Percentiles rank a stretch among this genome's conserved stretches.
Evolutionary conservation across 2,329 filamentous ascomycete genomes (phyloP).

Genomic region (Hypoxylon rubiginosum): DNA sequence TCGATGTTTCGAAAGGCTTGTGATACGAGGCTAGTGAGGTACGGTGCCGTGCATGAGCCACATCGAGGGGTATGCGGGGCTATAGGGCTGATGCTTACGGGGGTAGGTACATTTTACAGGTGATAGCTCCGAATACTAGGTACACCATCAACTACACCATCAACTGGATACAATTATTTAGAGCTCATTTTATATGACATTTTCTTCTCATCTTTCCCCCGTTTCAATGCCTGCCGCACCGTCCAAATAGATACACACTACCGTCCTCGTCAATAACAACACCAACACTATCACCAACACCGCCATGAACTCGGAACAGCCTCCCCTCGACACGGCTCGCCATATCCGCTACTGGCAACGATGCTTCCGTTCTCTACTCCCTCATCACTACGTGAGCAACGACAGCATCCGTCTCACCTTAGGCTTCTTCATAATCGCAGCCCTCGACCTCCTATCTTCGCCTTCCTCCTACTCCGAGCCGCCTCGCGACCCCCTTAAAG

Average conservation of each 20-base stretch:
- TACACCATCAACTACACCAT: too few species aligned
- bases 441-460: slow-evolving; percentile 82
- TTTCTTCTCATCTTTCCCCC: not conserved
- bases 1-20: not conserved
- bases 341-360: slow-evolving; percentile 95
- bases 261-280: too few species aligned
- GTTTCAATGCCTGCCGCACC: not conserved
- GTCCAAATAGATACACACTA: not conserved
- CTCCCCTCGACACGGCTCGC: slow-evolving; percentile 67
- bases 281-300: not conserved
- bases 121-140: too few species aligned
- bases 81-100: slow-evolving; percentile 34
- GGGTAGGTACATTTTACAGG: not conserved
- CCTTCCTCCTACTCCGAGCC: slow-evolving; percentile 64
- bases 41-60: slow-evolving; percentile 22
- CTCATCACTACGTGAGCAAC: slow-evolving; percentile 84
- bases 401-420: slow-evolving; percentile 93
- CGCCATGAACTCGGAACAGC: slow-evolving; percentile 39
- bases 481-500: slow-evolving; percentile 64
- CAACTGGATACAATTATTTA: not conserved
- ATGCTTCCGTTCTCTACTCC: slow-evolving; percentile 85
- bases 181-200: not conserved
- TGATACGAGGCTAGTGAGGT: too few species aligned
- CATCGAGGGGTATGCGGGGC: slow-evolving; percentile 28
- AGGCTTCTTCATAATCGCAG: slow-evolving; percentile 89